These are phyloP conservation scores for Chloropicon primus DNA, from an alignment of 139 green algal genomes.

Conservation along the genomic window DNA sequence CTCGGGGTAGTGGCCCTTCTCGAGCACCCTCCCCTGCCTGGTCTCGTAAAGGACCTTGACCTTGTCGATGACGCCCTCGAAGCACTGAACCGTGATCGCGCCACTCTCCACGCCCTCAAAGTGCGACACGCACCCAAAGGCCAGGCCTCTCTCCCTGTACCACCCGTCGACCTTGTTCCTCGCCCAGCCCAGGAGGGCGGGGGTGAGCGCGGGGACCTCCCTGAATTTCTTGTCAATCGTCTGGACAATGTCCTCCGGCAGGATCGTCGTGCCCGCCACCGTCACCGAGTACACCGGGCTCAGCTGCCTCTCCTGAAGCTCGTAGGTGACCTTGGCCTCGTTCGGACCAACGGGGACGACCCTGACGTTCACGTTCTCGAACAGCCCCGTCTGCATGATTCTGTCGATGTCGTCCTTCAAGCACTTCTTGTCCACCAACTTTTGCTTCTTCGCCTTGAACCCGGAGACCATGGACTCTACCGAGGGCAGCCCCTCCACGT, in stretches of 20 bases:
- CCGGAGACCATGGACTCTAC: not conserved
- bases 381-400: constrained; percentile 29
- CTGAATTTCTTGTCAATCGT: constrained; percentile 19
- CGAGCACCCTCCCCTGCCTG: not conserved
- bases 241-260: constrained; percentile 25
- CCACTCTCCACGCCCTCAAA: constrained; percentile 66
- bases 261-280: constrained; percentile 11
- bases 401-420: not conserved
- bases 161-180: constrained; percentile 55
- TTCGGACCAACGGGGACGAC: constrained; percentile 29
- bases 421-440: not conserved
- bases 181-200: not conserved
- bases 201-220: constrained; percentile 4
- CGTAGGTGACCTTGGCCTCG: constrained; percentile 35
- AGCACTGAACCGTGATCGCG: constrained; percentile 40
- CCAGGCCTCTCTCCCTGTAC: constrained; percentile 47
- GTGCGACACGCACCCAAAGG: constrained; percentile 30
- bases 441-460: not conserved
- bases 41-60: constrained; percentile 18
- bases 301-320: constrained; percentile 31
- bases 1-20: not conserved
- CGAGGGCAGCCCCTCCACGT: not conserved
- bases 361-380: constrained; percentile 43
- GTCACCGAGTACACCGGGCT: not conserved
- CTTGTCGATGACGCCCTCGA: constrained; percentile 39